phyloP scores from a whole-genome alignment of 345 rosid species.

The Xanthoceras sorbifolium region DNA sequence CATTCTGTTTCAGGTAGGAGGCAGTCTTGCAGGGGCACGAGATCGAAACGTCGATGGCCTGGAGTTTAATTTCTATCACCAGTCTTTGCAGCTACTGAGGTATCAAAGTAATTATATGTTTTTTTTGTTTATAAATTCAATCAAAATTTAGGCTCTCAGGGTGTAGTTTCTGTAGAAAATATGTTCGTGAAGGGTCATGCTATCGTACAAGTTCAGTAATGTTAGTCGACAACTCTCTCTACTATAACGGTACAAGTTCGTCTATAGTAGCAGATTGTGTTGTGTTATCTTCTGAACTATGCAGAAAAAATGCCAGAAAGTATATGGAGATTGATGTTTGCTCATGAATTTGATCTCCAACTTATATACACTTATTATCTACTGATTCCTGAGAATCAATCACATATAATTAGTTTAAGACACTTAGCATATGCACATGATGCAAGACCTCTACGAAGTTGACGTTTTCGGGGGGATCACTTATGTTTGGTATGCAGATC shows the following conservation, averaged over 20 bases:
- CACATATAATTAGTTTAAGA: too few species aligned
- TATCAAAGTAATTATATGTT: too few species aligned
- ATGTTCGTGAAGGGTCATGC: not conserved
- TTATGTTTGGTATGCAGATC: too few species aligned
- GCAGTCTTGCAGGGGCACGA: conserved; percentile 63
- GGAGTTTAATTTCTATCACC: conserved; percentile 63
- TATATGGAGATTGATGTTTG: not conserved
- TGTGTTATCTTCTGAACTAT: not conserved
- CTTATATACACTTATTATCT: not conserved
- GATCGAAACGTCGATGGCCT: conserved; percentile 81
- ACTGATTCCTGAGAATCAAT: not conserved
- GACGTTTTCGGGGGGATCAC: too few species aligned
- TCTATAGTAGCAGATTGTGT: too few species aligned
- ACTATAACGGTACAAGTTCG: too few species aligned
- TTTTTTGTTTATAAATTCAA: too few species aligned
- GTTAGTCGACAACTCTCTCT: not conserved
- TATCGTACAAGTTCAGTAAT: not conserved
- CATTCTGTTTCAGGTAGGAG: conserved; percentile 43
- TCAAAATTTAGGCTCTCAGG: not conserved
- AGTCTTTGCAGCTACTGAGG: conserved; percentile 59
- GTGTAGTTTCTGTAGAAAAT: too few species aligned
- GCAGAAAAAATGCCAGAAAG: not conserved
- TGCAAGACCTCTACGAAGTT: too few species aligned
- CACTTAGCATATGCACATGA: not conserved
- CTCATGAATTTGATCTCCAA: not conserved